Base-by-base conservation (phyloP, 78 protist species). In the Emiliania huxleyi region DNA sequence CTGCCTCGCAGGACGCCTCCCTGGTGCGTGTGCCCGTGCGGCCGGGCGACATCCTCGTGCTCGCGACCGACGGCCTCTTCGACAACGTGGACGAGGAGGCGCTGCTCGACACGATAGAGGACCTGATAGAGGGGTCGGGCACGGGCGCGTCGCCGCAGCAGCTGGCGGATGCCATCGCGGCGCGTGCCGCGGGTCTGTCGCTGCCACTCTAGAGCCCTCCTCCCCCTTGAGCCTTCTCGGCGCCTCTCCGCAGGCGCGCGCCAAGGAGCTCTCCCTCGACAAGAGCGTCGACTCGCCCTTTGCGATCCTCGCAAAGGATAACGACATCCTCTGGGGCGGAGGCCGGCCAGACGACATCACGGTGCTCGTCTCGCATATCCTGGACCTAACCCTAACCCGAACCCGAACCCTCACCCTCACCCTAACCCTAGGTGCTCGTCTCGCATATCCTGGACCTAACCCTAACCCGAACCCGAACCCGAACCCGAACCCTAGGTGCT, bases 51-150 rank as follows among this genome's bases (percentile, higher is more conserved):
- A 6, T 79, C 22, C 18, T 79, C 52, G 48, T 79, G 2, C 46
- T 79, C 52, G 87, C 87, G 15, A 42, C 87, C 0, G 87, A 79
- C 87, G 87, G 87, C 49, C 87, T 79, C 44, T 79, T 79, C 23
- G 87, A 79, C 87, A 79, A 79, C 87, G 3, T 79, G 87, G 3
- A 4, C 22, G 87, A 42, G 49, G 48, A 22, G 33, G 49, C 38
- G 21, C 6, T 79, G 35, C 6, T 40, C 35, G n/a, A 23, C 21
- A 5, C 42, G 12, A 6, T 79, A 48, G 87, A 73, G 83, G n/a
- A 23, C 21, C 12, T 79, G 12, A 6, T 79, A 48, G 87, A 73
- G 83, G 83, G 3, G 83, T 8, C 62, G 8, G 62, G 15, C 15
- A 52, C 15, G 8, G 62, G 15, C 62, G 62, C 62, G 29, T 52